Conservation (phyloP, 805 yeast species). For the Phaffomyces antillensis region DNA sequence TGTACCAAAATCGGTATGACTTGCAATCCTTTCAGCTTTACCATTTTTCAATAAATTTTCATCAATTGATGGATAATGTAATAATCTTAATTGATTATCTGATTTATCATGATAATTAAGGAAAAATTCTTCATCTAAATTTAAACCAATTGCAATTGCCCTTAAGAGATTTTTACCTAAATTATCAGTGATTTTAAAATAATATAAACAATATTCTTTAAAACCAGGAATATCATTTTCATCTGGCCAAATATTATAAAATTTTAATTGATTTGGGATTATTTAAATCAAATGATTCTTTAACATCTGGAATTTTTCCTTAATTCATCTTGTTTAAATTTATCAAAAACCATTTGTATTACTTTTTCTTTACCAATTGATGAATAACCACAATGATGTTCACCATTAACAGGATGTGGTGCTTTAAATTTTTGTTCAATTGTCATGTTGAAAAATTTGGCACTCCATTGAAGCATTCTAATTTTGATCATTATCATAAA, state of each 20-base stretch:
- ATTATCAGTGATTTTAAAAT: conserved; percentile 12
- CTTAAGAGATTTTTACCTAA: conserved; percentile 13
- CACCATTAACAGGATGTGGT: conserved; percentile 22
- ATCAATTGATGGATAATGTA: conserved; percentile 22
- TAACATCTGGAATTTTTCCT: conserved; percentile 23
- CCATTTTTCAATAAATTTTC: conserved; percentile 11
- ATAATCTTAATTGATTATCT: conserved; percentile 18
- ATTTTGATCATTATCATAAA: conserved; percentile 10
- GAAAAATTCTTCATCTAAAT: conserved; percentile 16
- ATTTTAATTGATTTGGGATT: conserved; percentile 13
- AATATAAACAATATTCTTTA: conserved; percentile 16
- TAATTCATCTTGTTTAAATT: conserved; percentile 11
- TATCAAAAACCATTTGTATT: conserved; percentile 22
- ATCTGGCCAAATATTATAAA: conserved; percentile 23
- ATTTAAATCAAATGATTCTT: conserved; percentile 24
- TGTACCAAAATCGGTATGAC: conserved; percentile 24
- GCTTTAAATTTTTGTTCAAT: conserved; percentile 16
- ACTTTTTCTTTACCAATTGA: conserved; percentile 23
- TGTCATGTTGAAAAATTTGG: conserved; percentile 13
- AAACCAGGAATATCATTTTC: conserved; percentile 20
- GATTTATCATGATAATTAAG: conserved; percentile 17
- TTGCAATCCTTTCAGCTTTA: conserved; percentile 23
- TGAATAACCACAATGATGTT: conserved; percentile 25
- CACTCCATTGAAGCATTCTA: conserved; percentile 20
- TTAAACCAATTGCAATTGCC: conserved; percentile 22